These are phyloP conservation scores for Hypomyces rosellus DNA, from an alignment of 2,329 filamentous ascomycete species.

Conservation along the genomic window DNA sequence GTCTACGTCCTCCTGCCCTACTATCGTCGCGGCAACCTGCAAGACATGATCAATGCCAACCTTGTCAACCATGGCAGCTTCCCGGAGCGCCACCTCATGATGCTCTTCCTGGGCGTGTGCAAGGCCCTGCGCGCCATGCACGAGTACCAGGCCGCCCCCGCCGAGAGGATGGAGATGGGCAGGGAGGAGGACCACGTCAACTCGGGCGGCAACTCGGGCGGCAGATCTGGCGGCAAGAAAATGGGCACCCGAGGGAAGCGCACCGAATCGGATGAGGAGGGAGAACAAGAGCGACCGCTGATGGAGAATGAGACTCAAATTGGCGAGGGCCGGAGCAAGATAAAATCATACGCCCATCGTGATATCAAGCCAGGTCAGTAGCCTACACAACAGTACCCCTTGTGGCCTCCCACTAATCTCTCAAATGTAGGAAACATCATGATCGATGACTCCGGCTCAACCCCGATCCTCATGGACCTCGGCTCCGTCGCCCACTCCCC, in stretches of 20 bases:
- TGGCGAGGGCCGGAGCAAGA: constrained; percentile 55
- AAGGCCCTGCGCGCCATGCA: constrained; percentile 86
- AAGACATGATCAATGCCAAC: constrained; percentile 98
- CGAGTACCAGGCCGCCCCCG: constrained; percentile 55
- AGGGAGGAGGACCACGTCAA: constrained; percentile 34
- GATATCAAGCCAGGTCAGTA: constrained; percentile 89
- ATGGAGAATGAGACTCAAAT: constrained; percentile 71
- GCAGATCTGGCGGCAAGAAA: constrained; percentile 18
- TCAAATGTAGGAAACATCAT: constrained; percentile 75
- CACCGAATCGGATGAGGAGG: constrained; percentile 61
- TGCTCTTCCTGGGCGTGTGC: constrained; percentile 86
- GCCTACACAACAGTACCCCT: background rate
- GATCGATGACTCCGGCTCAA: constrained; percentile 85
- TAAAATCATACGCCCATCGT: constrained; percentile 81
- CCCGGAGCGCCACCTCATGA: constrained; percentile 81
- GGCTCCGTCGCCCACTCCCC: constrained; percentile 85
- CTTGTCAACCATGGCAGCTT: constrained; percentile 90
- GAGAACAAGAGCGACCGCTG: constrained; percentile 71
- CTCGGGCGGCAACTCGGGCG: constrained; percentile 21
- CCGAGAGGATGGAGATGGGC: constrained; percentile 49
- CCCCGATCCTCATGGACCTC: constrained; percentile 94
- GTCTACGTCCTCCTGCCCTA: constrained; percentile 96
- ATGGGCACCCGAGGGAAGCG: constrained; percentile 32
- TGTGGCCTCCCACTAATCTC: background rate
- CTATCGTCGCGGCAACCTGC: constrained; percentile 89